A percentile compares a stretch with the other conserved stretches of the same genome.
phyloP scores from a whole-genome alignment of 73 alveolate genomes.

The Loxodes magnus region DNA sequence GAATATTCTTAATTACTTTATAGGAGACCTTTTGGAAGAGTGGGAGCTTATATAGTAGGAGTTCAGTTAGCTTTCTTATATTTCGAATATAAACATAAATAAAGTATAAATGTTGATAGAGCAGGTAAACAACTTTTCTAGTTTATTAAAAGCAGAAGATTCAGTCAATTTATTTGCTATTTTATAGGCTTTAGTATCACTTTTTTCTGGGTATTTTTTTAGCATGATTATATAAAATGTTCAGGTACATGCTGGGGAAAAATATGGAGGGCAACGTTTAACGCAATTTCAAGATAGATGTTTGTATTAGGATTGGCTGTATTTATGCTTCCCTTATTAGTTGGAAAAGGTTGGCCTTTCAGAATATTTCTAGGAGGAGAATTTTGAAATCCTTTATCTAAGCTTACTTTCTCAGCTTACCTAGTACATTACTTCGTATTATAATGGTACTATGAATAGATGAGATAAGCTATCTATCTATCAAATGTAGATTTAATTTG shows the following conservation, averaged over 20 bases:
- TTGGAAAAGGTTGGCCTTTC: constrained; percentile 8
- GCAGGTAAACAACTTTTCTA: no score
- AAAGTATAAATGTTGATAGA: no score
- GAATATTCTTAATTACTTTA: not conserved
- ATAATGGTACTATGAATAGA: not conserved
- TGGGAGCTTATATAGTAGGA: constrained; percentile 18
- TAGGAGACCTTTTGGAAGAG: constrained; percentile 12
- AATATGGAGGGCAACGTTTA: not conserved
- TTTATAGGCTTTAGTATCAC: constrained; percentile 9
- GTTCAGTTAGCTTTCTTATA: not conserved
- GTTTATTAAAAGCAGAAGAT: no score
- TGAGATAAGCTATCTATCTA: constrained; percentile 10
- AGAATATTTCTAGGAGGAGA: constrained; percentile 7
- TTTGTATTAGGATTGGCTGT: constrained; percentile 16
- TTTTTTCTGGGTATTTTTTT: constrained; percentile 18
- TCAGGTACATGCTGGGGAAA: constrained; percentile 21
- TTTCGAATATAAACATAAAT: constrained; percentile 9
- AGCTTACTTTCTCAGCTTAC: constrained; percentile 24
- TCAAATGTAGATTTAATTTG: constrained; percentile 2
- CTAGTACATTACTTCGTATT: constrained; percentile 18
- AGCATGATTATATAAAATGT: constrained; percentile 3
- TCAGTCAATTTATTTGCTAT: not conserved
- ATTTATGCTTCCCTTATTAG: constrained; percentile 11
- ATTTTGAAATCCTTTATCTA: constrained; percentile 15
- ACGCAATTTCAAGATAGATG: constrained; percentile 13